Conservation (phyloP, 2,329 filamentous ascomycete genomes). For the Penicillium janthinellum region DNA sequence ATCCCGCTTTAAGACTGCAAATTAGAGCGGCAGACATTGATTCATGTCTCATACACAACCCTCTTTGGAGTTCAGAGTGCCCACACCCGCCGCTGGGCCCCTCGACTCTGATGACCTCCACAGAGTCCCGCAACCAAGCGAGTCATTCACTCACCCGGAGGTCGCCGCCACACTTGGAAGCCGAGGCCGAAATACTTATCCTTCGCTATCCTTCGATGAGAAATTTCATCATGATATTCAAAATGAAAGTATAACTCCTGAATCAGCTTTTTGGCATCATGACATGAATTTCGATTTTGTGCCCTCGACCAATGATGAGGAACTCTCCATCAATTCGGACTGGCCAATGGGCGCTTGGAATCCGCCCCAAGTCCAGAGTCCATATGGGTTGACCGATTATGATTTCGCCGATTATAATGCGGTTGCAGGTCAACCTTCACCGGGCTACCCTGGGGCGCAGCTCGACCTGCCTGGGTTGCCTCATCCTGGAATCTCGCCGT, state of each 20-base stretch:
- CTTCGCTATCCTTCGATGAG: neutral
- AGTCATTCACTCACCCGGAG: neutral
- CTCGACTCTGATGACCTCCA: neutral
- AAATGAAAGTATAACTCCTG: neutral
- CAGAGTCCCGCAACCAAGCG: neutral
- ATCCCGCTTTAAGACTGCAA: neutral
- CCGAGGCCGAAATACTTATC: neutral
- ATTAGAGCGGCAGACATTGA: neutral
- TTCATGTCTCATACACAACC: neutral
- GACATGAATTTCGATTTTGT: neutral
- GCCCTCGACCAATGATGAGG: neutral
- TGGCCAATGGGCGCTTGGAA: neutral
- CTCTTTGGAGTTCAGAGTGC: neutral
- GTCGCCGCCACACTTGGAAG: neutral
- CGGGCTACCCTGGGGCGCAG: neutral
- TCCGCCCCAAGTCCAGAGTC: neutral
- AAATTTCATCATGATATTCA: neutral
- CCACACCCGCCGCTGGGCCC: neutral
- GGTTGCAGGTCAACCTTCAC: neutral
- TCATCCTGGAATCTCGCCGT: neutral
- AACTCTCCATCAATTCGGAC: neutral
- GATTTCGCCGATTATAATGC: neutral
- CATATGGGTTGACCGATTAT: neutral
- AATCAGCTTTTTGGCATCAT: neutral
- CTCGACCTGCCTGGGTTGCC: neutral